Evolutionary conservation across 1,284 basidiomycete genomes (phyloP), one percentile per base, ranked within the genome.

Genomic region (Golubevia pallescens): DNA sequence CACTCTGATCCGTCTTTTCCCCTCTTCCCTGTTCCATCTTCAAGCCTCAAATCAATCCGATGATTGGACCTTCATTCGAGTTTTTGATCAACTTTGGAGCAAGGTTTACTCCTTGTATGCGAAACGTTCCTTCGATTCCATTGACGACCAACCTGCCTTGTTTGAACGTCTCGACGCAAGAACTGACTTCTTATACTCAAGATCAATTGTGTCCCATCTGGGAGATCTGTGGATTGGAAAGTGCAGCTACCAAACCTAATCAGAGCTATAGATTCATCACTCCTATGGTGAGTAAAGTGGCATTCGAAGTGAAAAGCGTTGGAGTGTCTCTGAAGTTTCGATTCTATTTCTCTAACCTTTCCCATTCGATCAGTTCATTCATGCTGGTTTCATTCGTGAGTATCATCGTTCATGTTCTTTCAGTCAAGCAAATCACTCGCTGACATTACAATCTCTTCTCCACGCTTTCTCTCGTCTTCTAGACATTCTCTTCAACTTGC

Each of bases 101-200:
- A 8, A 74, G 84, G 7, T 86, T 84, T 57, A 83, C 82, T 1
- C 83, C 83, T 2, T 86, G 84, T 69, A 84, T 83, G 82, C 74
- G 79, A 24, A 68, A 63, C 8, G 66, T 83, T 0, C 75, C 80
- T 21, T 71, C 66, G 1, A 63, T 77, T 14, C 74, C 79, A 2
- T 69, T 73, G 2, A 71, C 74, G 6, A 71, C 71, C n/a, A 68
- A 74, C 61, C 67, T 84, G 7, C 77, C 80, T 0, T 83, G 81
- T 57, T 13, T 56, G 34, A 42, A 57, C 32, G 58, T 71, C 42
- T 69, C 75, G 7, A 74, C 77, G 0, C 58, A 63, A 7, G 21
- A 20, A 34, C 60, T 62, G 7, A 64, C 62, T 61, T 51, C 61
- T 14, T 77, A 73, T 60, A 61, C 61, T 1, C 20, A 66, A 6